Evolutionary conservation across 495 filamentous ascomycete genomes (phyloP).

Genomic region (Aspergillus ellipticus): DNA sequence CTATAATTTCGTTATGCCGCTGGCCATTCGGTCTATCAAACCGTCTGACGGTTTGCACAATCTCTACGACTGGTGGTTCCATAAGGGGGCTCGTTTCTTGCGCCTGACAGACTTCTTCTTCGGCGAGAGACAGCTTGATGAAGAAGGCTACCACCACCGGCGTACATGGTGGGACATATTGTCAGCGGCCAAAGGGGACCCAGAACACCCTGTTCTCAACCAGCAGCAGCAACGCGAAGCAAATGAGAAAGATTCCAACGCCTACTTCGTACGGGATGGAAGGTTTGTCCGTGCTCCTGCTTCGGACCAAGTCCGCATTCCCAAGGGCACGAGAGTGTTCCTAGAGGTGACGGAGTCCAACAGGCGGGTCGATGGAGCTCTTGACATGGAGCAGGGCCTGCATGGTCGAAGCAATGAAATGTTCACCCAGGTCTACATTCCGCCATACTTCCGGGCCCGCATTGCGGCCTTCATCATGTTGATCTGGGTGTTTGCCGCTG

Average conservation of each 20-base stretch:
- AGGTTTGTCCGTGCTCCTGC: conserved; percentile 84
- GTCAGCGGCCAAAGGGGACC: conserved; percentile 44
- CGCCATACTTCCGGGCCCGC: conserved; percentile 75
- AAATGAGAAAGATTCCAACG: conserved; percentile 34
- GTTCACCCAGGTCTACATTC: conserved; percentile 84
- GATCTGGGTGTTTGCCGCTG: conserved; percentile 91
- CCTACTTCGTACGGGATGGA: conserved; percentile 68
- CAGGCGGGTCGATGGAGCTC: conserved; percentile 54
- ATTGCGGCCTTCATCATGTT: conserved; percentile 81
- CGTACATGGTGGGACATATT: conserved; percentile 53
- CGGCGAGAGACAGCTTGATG: conserved; percentile 71
- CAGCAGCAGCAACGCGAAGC: conserved; percentile 29
- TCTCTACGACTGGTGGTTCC: conserved; percentile 97
- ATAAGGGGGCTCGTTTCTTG: conserved; percentile 72
- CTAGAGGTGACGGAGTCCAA: conserved; percentile 74
- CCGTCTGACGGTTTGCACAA: conserved; percentile 77
- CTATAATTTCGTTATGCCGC: conserved; percentile 92
- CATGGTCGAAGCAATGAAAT: conserved; percentile 61
- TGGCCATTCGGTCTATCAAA: conserved; percentile 75
- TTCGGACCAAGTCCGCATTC: conserved; percentile 89
- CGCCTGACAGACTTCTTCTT: conserved; percentile 92
- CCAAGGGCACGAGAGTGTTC: conserved; percentile 78
- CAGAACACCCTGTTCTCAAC: conserved; percentile 42
- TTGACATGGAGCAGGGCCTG: conserved; percentile 57
- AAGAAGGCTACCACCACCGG: conserved; percentile 67